These are phyloP conservation scores for Rhizophagus clarus DNA, from an alignment of 192 early-diverging fungal genomes.

Conservation along the genomic window DNA sequence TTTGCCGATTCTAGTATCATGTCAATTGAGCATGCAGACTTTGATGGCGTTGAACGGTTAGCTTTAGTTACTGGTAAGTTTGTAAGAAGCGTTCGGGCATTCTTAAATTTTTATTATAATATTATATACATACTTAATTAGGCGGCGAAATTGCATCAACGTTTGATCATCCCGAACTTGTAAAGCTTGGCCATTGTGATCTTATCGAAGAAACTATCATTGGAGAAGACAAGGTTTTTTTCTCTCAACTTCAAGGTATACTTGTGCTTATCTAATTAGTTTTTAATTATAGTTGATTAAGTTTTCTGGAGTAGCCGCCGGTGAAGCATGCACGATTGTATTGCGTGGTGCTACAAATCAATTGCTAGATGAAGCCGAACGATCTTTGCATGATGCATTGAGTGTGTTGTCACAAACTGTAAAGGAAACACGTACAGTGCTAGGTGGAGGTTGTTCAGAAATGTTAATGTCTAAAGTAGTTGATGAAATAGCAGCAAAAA, in stretches of 20 bases:
- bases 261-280: not conserved
- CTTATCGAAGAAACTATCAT: conserved; percentile 98
- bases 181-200: conserved; percentile 93
- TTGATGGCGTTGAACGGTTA: conserved; percentile 96
- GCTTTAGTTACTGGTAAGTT: conserved; percentile 84
- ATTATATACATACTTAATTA: not conserved
- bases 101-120: not conserved
- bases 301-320: conserved; percentile 93
- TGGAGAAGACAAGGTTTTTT: conserved; percentile 82
- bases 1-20: conserved; percentile 97
- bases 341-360: conserved; percentile 94
- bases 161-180: conserved; percentile 97
- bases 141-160: conserved; percentile 97
- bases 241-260: not conserved
- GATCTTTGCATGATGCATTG: conserved; percentile 95
- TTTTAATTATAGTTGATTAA: conserved; percentile 74
- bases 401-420: conserved; percentile 95
- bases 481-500: conserved; percentile 88
- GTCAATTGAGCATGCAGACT: conserved; percentile 99
- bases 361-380: conserved; percentile 95
- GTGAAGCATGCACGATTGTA: conserved; percentile 97
- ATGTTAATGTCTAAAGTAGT: conserved; percentile 98
- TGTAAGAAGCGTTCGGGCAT: not conserved
- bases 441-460: conserved; percentile 97
- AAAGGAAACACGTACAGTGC: conserved; percentile 88